A percentile compares a stretch with the other conserved stretches of the same genome.
These are phyloP conservation scores for Aspergillus pseudonomiae DNA, from an alignment of 2,329 filamentous ascomycete species.

Conservation along the genomic window DNA sequence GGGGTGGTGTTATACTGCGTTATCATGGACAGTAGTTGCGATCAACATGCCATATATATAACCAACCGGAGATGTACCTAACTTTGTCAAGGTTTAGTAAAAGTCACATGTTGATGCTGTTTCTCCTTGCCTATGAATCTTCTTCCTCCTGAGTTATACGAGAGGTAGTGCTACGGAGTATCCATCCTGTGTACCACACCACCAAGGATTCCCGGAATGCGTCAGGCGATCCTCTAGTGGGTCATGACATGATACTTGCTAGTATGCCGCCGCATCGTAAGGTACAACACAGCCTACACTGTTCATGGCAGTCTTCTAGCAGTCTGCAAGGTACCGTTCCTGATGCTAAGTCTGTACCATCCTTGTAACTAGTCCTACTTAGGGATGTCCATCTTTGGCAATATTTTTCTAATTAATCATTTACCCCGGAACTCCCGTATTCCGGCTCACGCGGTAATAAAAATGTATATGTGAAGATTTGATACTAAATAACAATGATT, in stretches of 20 bases:
- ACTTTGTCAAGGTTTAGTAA: background rate
- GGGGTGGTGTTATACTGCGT: background rate
- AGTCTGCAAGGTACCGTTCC: background rate
- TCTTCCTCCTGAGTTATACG: background rate
- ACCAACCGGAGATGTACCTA: background rate
- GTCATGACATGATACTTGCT: background rate
- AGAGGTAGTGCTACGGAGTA: background rate
- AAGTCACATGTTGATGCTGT: background rate
- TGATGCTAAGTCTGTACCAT: background rate
- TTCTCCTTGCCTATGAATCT: background rate
- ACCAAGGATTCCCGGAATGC: background rate
- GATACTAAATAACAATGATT: background rate
- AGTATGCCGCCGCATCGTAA: background rate
- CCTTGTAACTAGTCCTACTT: background rate
- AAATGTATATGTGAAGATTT: background rate
- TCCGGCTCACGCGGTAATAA: constrained; percentile 11
- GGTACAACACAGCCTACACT: background rate
- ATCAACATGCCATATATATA: background rate
- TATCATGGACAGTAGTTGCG: background rate
- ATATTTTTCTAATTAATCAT: background rate
- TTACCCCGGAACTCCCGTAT: constrained; percentile 6
- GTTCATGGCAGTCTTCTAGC: background rate
- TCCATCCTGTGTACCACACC: background rate
- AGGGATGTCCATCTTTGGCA: background rate
- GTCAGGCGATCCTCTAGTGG: constrained; percentile 2